Conservation (phyloP, 345 rosid species). For the Mercurialis annua region DNA sequence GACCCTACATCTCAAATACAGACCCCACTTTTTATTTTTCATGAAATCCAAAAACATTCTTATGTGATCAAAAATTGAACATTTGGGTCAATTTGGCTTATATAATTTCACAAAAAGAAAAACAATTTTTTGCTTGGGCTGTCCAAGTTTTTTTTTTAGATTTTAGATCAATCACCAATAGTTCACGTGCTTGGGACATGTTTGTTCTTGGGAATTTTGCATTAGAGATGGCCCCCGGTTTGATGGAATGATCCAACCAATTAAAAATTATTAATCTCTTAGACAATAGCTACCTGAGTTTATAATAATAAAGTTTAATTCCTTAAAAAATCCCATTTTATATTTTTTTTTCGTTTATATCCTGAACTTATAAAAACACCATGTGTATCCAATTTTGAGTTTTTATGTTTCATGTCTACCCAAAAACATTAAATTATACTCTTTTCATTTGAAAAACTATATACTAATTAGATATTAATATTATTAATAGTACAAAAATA, state of each 20-base stretch:
- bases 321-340: too few species aligned
- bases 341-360: too few species aligned
- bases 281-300: neutral
- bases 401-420: too few species aligned
- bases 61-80: conserved; percentile 22
- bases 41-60: conserved; percentile 15
- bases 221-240: neutral
- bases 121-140: neutral
- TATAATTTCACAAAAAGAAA: conserved; percentile 1
- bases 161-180: conserved; percentile 22
- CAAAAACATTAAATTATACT: too few species aligned
- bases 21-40: conserved; percentile 3
- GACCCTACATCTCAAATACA: conserved; percentile 10
- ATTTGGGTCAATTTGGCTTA: conserved; percentile 6
- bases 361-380: too few species aligned
- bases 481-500: too few species aligned
- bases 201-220: conserved; percentile 12
- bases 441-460: too few species aligned
- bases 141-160: conserved; percentile 14
- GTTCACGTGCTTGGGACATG: conserved; percentile 25
- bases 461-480: too few species aligned
- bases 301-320: neutral
- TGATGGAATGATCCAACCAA: conserved; percentile 12
- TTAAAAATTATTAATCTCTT: conserved; percentile 15
- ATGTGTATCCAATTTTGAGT: too few species aligned